These are phyloP conservation scores for Leishmania major DNA, from an alignment of 208 protist species.

Conservation along the genomic window DNA sequence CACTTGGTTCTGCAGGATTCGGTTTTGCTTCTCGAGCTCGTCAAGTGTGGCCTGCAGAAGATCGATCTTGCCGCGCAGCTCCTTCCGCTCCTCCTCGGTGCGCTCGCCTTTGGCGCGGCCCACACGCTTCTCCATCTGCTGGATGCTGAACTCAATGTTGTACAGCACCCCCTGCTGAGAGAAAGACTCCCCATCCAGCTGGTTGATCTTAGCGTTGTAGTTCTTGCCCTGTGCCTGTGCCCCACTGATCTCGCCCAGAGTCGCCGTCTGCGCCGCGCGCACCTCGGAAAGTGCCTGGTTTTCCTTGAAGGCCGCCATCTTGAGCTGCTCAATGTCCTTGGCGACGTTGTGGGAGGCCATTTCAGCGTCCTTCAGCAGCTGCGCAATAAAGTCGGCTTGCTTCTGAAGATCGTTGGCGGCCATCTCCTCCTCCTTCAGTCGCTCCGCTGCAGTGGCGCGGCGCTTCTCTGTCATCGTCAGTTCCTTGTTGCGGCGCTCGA, in stretches of 20 bases:
- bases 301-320: slow-evolving; percentile 78
- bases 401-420: slow-evolving; percentile 62
- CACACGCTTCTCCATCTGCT: slow-evolving; percentile 96
- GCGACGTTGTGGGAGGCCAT: slow-evolving; percentile 52
- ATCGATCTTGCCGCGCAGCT: slow-evolving; percentile 85
- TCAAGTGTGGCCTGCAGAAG: slow-evolving; percentile 85
- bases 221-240: slow-evolving; percentile 87
- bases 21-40: slow-evolving; percentile 77
- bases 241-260: slow-evolving; percentile 85
- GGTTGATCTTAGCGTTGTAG: slow-evolving; percentile 76
- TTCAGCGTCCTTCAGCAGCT: slow-evolving; percentile 63
- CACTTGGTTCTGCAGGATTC: slow-evolving; percentile 83
- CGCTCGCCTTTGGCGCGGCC: slow-evolving; percentile 88
- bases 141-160: slow-evolving; percentile 94
- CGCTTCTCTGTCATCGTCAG: slow-evolving; percentile 36
- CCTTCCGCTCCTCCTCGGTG: slow-evolving; percentile 90
- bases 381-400: slow-evolving; percentile 61
- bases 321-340: slow-evolving; percentile 82
- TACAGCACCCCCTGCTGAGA: slow-evolving; percentile 94
- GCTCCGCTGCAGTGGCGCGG: slow-evolving; percentile 25
- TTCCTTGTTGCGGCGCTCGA: slow-evolving; percentile 41
- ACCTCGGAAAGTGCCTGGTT: slow-evolving; percentile 84
- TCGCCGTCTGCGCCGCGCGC: slow-evolving; percentile 56
- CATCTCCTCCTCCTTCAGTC: slow-evolving; percentile 45
- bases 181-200: slow-evolving; percentile 87